Percentiles rank a stretch among this genome's conserved stretches.
Conservation (phyloP, 257 asterid genomes). For the Hygrophila difformis region DNA sequence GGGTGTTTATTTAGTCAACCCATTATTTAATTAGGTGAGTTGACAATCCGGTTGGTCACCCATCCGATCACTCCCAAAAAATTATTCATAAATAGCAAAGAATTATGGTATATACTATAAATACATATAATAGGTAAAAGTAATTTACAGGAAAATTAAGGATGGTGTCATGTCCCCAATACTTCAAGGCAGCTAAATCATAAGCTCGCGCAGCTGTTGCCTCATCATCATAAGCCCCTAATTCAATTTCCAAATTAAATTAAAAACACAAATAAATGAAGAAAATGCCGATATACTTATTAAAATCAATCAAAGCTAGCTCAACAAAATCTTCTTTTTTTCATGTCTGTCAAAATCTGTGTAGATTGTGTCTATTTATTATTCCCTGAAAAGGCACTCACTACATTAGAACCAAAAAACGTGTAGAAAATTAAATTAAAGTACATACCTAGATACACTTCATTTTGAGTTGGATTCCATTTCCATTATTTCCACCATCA, state of each 20-base stretch:
- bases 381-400: not conserved
- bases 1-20: too few species aligned
- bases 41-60: too few species aligned
- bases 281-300: too few species aligned
- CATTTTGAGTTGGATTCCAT: slow-evolving; percentile 25
- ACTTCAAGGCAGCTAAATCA: slow-evolving; percentile 76
- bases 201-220: slow-evolving; percentile 83
- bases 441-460: slow-evolving; percentile 71
- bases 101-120: not conserved
- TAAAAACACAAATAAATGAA: not conserved
- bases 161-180: slow-evolving; percentile 70
- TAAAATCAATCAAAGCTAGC: too few species aligned
- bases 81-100: not conserved
- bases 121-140: not conserved
- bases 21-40: too few species aligned
- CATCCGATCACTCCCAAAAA: too few species aligned
- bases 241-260: slow-evolving; percentile 4
- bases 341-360: not conserved
- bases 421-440: slow-evolving; percentile 9
- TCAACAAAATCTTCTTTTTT: not conserved
- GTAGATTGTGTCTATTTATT: not conserved
- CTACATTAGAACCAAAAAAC: not conserved
- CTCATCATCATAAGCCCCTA: slow-evolving; percentile 79
- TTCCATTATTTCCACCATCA: slow-evolving; percentile 31
- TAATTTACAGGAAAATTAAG: slow-evolving; percentile 64